Conservation (phyloP, 768 basidiomycete genomes). For the Tulasnella sp. region DNA sequence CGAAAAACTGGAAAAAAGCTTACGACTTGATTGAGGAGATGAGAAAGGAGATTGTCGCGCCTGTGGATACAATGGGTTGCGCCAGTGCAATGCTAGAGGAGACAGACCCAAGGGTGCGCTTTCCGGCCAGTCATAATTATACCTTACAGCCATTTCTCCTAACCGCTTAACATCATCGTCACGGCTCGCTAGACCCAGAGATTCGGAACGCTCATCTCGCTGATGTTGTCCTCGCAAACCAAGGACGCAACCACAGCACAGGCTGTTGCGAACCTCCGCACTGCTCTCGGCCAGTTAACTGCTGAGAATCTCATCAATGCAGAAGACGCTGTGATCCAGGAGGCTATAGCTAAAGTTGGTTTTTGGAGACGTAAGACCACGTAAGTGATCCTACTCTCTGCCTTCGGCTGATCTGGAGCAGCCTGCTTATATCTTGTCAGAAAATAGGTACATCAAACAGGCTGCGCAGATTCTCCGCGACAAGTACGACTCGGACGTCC, state of each 20-base stretch:
- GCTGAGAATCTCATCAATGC: conserved; percentile 58
- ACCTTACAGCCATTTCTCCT: neutral
- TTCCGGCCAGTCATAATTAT: conserved; percentile 12
- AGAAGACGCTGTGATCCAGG: conserved; percentile 48
- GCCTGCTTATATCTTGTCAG: neutral
- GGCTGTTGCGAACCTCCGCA: conserved; percentile 63
- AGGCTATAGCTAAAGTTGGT: conserved; percentile 79
- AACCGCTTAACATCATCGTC: neutral
- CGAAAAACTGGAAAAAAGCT: conserved; percentile 52
- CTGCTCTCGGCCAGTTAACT: conserved; percentile 62
- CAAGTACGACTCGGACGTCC: conserved; percentile 72
- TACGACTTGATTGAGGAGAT: conserved; percentile 67
- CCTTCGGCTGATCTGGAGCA: neutral
- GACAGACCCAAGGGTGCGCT: conserved; percentile 49
- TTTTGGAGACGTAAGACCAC: conserved; percentile 85
- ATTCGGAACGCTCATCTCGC: conserved; percentile 74
- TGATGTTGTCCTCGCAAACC: conserved; percentile 95
- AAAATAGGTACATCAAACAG: conserved; percentile 58
- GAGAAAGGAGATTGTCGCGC: conserved; percentile 60
- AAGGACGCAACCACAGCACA: conserved; percentile 82
- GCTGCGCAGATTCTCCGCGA: conserved; percentile 58
- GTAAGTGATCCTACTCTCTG: conserved; percentile 30
- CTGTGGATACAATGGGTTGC: conserved; percentile 91
- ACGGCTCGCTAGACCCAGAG: conserved; percentile 50
- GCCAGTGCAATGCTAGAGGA: conserved; percentile 56